phyloP scores from a whole-genome alignment of 2,329 filamentous ascomycete species.

The Metarhizium robertsii region DNA sequence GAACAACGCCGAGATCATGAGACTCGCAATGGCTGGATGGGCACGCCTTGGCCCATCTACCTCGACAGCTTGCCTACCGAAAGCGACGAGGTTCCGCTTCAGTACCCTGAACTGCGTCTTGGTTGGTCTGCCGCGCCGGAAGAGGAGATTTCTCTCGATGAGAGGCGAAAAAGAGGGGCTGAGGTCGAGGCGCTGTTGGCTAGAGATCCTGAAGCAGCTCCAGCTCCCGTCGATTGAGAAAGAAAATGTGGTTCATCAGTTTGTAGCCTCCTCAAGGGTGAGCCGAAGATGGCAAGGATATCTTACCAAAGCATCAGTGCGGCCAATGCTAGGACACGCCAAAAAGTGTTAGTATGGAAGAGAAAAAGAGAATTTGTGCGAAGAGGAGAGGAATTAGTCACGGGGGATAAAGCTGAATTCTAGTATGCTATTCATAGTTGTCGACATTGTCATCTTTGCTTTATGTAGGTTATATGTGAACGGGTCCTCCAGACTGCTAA shows the following conservation, averaged over 20 bases:
- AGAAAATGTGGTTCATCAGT: neutral
- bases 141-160: conserved; percentile 21
- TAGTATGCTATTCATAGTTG: no score
- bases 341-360: no score
- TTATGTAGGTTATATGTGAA: no score
- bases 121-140: conserved; percentile 19
- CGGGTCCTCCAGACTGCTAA: no score
- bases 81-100: conserved; percentile 17
- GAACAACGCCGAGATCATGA: conserved; percentile 22
- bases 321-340: no score
- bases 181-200: conserved; percentile 20
- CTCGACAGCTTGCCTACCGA: conserved; percentile 17
- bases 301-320: no score
- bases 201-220: conserved; percentile 19
- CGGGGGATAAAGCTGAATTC: no score
- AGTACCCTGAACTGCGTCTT: conserved; percentile 22
- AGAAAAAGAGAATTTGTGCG: no score
- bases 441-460: no score
- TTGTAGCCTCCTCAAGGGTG: no score
- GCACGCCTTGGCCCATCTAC: conserved; percentile 23
- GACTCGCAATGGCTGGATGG: conserved; percentile 23
- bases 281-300: no score
- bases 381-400: no score
- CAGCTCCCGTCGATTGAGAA: conserved; percentile 15
- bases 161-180: conserved; percentile 18